Percentiles rank a stretch among this genome's conserved stretches.
phyloP scores from a whole-genome alignment of 202 grass and related monocot species.

The Alloteropsis angusta region DNA sequence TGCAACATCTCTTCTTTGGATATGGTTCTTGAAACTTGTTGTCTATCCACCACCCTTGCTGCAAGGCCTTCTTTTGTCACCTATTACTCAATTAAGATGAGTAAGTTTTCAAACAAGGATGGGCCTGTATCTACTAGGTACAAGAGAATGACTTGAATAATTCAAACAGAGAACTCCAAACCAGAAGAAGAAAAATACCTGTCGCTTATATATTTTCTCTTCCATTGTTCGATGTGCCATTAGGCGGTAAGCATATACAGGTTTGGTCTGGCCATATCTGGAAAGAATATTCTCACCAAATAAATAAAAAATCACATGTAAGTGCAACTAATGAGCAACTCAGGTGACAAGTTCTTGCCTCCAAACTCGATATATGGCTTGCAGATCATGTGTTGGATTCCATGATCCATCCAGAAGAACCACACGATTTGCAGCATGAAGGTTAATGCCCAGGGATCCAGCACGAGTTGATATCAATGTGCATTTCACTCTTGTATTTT shows the following conservation, averaged over 20 bases:
- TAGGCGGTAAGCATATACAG: constrained; percentile 89
- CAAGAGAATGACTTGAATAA: neutral
- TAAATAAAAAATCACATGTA: constrained; percentile 17
- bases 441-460: constrained; percentile 95
- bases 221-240: constrained; percentile 96
- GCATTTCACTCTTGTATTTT: constrained; percentile 82
- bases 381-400: constrained; percentile 98
- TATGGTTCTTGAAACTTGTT: constrained; percentile 95
- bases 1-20: constrained; percentile 97
- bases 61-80: constrained; percentile 98
- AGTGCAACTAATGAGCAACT: neutral
- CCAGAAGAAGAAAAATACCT: constrained; percentile 39
- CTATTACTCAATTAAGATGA: constrained; percentile 33
- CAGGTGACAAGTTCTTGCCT: constrained; percentile 46
- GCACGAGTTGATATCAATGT: constrained; percentile 94
- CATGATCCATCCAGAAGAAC: constrained; percentile 96
- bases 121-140: neutral
- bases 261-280: constrained; percentile 92
- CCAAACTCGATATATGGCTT: constrained; percentile 99
- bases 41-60: constrained; percentile 93
- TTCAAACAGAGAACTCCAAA: constrained; percentile 1
- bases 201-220: constrained; percentile 99
- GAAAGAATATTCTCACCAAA: constrained; percentile 6
- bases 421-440: constrained; percentile 93
- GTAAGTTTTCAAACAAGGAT: constrained; percentile 21